Conservation (phyloP, 192 early-diverging fungal species). For the Entomortierella beljakovae region DNA sequence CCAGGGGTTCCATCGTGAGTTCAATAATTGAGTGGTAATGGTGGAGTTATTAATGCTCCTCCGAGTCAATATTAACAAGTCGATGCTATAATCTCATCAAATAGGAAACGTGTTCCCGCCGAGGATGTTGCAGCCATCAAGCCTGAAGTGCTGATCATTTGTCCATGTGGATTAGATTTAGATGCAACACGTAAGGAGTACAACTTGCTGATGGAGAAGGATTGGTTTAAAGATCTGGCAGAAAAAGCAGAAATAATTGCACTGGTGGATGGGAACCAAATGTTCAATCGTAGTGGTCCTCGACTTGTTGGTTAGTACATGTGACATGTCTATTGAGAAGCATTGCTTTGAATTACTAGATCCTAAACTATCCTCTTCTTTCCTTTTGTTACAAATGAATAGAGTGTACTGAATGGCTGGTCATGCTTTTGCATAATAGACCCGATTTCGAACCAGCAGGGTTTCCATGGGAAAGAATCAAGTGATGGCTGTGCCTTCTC, state of each 20-base stretch:
- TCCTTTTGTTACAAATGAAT: neutral
- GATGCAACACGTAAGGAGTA: conserved; percentile 56
- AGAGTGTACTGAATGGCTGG: conserved; percentile 57
- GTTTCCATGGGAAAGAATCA: conserved; percentile 59
- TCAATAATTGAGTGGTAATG: neutral
- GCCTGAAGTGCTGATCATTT: conserved; percentile 59
- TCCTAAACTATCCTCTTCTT: too few relatives aligned
- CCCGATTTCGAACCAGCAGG: conserved; percentile 57
- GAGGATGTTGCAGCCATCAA: conserved; percentile 32
- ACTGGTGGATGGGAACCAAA: conserved; percentile 65
- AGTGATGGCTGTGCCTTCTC: conserved; percentile 7
- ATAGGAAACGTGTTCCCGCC: conserved; percentile 49
- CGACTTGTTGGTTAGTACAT: conserved; percentile 28
- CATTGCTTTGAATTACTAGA: too few relatives aligned
- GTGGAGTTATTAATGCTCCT: neutral
- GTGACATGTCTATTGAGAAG: conserved; percentile 54
- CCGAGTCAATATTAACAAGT: neutral
- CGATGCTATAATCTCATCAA: neutral
- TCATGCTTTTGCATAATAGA: conserved; percentile 55
- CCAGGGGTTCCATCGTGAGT: conserved; percentile 61
- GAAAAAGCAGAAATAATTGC: conserved; percentile 51
- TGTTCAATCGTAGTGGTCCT: conserved; percentile 67
- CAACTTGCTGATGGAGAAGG: conserved; percentile 37
- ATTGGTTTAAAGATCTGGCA: conserved; percentile 49
- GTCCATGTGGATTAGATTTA: conserved; percentile 64